phyloP scores from a whole-genome alignment of 176 grass and related monocot species.

The Ensete ventricosum region DNA sequence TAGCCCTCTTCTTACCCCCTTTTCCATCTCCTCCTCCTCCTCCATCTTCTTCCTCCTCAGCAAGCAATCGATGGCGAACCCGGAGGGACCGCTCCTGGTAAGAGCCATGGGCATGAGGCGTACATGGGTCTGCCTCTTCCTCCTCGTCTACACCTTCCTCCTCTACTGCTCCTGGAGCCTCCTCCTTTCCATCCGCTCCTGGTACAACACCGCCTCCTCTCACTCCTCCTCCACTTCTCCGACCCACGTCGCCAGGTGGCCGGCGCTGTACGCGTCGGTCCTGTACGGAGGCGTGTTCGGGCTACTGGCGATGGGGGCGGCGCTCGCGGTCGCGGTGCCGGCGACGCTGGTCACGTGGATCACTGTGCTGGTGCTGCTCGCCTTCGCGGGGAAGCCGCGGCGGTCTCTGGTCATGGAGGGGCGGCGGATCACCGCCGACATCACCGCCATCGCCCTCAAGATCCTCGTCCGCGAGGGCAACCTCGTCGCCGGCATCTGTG shows the following conservation, averaged over 20 bases:
- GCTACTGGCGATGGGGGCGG: conserved; percentile 69
- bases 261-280: conserved; percentile 67
- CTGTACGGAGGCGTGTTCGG: conserved; percentile 88
- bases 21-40: neutral
- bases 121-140: conserved; percentile 74
- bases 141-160: conserved; percentile 58
- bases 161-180: conserved; percentile 69
- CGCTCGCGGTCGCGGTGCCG: conserved; percentile 58
- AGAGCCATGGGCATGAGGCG: conserved; percentile 50
- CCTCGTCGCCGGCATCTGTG: conserved; percentile 48
- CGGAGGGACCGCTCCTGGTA: conserved; percentile 35
- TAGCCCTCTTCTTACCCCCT: too few species aligned
- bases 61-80: neutral
- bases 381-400: conserved; percentile 44
- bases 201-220: conserved; percentile 31
- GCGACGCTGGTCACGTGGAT: conserved; percentile 80
- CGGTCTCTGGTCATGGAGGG: conserved; percentile 50
- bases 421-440: conserved; percentile 49
- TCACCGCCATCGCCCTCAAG: conserved; percentile 45
- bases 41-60: neutral
- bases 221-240: conserved; percentile 18
- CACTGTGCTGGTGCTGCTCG: conserved; percentile 79
- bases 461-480: conserved; percentile 58
- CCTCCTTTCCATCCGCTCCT: conserved; percentile 61
- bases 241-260: conserved; percentile 1